Percentiles rank a stretch among this genome's conserved stretches.
Conservation (phyloP, 805 yeast species). For the Candida wancherniae region DNA sequence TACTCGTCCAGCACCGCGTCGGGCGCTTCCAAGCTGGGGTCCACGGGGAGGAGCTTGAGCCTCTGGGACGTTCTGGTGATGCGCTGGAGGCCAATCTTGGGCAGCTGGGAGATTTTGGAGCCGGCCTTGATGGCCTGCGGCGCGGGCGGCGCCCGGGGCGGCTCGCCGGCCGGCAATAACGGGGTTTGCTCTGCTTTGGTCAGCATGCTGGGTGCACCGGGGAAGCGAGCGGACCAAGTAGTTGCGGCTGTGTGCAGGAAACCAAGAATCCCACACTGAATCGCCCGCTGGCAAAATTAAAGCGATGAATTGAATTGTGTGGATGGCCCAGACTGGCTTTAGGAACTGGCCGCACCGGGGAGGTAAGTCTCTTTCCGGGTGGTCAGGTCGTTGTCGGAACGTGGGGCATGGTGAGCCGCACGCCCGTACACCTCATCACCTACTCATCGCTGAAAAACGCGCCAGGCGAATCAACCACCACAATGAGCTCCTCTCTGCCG, state of each 20-base stretch:
- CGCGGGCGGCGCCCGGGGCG: neutral
- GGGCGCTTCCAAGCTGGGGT: slow-evolving; percentile 25
- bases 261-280: too few relatives aligned
- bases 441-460: too few relatives aligned
- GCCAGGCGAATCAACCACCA: too few relatives aligned
- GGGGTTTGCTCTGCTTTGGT: slow-evolving; percentile 9
- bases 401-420: too few relatives aligned
- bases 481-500: too few relatives aligned
- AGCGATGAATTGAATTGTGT: too few relatives aligned
- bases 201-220: slow-evolving; percentile 2
- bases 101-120: slow-evolving; percentile 31
- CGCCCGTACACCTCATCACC: too few relatives aligned
- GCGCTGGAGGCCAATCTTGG: slow-evolving; percentile 66
- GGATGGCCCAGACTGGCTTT: too few relatives aligned
- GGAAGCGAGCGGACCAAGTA: neutral
- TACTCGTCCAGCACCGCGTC: slow-evolving; percentile 9
- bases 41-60: slow-evolving; percentile 65
- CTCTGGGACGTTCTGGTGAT: slow-evolving; percentile 71
- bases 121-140: slow-evolving; percentile 22
- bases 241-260: neutral
- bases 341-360: too few relatives aligned
- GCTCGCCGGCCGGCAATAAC: neutral
- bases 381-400: too few relatives aligned
- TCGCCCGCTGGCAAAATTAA: too few relatives aligned
- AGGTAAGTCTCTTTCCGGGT: too few relatives aligned